These are phyloP conservation scores for Aspergillus costaricaensis DNA, from an alignment of 2,329 filamentous ascomycete genomes.

Conservation along the genomic window DNA sequence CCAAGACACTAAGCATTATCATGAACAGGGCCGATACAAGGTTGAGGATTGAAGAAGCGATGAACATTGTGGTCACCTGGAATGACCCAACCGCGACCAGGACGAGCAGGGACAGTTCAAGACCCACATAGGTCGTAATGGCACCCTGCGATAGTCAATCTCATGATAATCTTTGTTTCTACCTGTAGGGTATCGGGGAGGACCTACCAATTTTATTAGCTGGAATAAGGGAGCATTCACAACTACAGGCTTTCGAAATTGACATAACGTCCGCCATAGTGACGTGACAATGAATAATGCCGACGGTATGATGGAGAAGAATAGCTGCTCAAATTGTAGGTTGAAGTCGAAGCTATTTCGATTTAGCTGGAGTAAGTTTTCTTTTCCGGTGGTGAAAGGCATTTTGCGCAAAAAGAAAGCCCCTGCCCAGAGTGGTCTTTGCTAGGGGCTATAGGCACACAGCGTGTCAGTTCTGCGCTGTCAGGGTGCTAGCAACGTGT, in stretches of 20 bases:
- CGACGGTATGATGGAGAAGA: slow-evolving; percentile 20
- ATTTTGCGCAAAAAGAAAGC: background rate
- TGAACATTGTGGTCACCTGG: slow-evolving; percentile 28
- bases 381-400: background rate
- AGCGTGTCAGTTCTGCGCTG: too few relatives aligned
- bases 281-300: slow-evolving; percentile 19
- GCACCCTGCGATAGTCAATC: background rate
- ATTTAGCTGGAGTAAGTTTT: slow-evolving; percentile 11
- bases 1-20: slow-evolving; percentile 19
- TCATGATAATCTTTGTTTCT: too few relatives aligned
- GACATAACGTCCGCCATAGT: slow-evolving; percentile 31
- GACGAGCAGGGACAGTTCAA: slow-evolving; percentile 30
- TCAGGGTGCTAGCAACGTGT: too few relatives aligned
- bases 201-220: slow-evolving; percentile 30
- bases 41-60: slow-evolving; percentile 31
- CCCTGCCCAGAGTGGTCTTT: too few relatives aligned
- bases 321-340: slow-evolving; percentile 16
- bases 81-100: slow-evolving; percentile 14
- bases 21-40: slow-evolving; percentile 26
- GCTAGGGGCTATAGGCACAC: too few relatives aligned
- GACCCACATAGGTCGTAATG: background rate
- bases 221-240: slow-evolving; percentile 32
- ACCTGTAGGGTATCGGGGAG: background rate
- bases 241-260: slow-evolving; percentile 32
- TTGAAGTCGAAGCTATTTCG: slow-evolving; percentile 17